These are phyloP conservation scores for Colletotrichum musae DNA, from an alignment of 2,329 filamentous ascomycete species.

Conservation along the genomic window DNA sequence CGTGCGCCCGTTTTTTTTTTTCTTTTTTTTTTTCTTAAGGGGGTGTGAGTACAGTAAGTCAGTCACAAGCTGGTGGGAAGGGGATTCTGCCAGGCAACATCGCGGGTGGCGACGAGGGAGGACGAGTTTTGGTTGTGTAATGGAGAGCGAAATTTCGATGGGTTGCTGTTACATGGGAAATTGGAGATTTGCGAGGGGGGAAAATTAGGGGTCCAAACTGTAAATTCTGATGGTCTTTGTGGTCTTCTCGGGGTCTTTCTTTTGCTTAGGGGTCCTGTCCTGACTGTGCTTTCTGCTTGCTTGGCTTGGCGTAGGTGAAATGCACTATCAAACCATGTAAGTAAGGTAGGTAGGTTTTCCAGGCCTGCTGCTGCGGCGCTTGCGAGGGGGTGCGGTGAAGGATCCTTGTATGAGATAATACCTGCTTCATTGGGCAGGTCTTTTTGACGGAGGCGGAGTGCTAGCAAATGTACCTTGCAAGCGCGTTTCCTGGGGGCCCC, in stretches of 20 bases:
- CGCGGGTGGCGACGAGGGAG: slow-evolving; percentile 1
- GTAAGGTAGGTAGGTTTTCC: no score
- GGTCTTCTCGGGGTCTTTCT: no score
- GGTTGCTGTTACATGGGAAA: background rate
- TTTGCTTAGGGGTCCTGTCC: background rate
- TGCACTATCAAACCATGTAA: no score
- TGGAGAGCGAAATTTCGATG: background rate
- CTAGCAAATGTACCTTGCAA: no score
- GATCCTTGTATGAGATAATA: no score
- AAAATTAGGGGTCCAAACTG: slow-evolving; percentile 16
- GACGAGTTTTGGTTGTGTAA: slow-evolving; percentile 12
- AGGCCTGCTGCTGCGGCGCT: no score
- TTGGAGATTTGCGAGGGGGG: background rate
- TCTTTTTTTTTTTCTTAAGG: background rate
- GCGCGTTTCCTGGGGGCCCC: no score
- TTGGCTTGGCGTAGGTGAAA: no score
- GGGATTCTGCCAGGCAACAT: slow-evolving; percentile 14
- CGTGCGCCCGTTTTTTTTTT: slow-evolving; percentile 25
- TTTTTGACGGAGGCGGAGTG: no score
- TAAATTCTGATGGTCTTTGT: background rate
- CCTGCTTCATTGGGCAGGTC: no score
- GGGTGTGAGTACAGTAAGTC: background rate
- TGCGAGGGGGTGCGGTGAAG: no score
- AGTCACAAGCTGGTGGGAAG: background rate
- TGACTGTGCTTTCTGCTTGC: no score